These are phyloP conservation scores for Scenedesmus sp. DNA, from an alignment of 163 green algal genomes.

Conservation along the genomic window DNA sequence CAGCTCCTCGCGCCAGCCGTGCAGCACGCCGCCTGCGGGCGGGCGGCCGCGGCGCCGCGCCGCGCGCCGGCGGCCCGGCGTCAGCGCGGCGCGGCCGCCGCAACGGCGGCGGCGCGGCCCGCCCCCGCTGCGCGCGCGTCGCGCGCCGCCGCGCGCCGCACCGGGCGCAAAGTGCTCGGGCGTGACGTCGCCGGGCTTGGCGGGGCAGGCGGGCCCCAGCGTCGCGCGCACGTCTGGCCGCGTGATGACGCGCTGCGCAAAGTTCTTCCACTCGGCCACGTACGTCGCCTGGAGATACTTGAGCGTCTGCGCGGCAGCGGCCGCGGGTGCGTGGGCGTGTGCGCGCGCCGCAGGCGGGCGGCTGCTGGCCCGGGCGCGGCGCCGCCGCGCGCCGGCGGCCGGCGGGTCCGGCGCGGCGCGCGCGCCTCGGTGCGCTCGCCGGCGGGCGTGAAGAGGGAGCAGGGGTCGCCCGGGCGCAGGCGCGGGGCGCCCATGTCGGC, in stretches of 20 bases:
- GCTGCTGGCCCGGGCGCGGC: no score
- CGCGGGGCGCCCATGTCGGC: background rate
- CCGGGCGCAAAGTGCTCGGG: background rate
- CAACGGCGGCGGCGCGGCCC: background rate
- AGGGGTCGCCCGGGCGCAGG: background rate
- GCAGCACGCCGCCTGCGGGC: background rate
- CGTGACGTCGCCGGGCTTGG: background rate
- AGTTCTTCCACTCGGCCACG: constrained; percentile 45
- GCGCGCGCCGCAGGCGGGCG: no score
- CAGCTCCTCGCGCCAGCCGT: constrained; percentile 51
- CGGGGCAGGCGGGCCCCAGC: background rate
- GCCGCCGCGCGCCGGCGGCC: no score
- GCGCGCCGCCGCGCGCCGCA: background rate
- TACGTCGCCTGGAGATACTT: constrained; percentile 38
- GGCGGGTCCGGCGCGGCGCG: no score
- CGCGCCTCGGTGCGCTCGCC: no score
- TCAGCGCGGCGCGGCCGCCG: no score
- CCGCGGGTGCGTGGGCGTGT: no score
- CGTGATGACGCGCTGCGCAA: constrained; percentile 33
- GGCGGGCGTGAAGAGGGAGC: no score
- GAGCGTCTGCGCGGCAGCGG: constrained; percentile 36
- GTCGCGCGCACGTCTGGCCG: background rate
- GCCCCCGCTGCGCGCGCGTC: no score
- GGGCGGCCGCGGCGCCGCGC: no score
- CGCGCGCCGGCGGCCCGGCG: no score